phyloP scores from a whole-genome alignment of 1,139 yeast genomes.

The Candida tropicalis region DNA sequence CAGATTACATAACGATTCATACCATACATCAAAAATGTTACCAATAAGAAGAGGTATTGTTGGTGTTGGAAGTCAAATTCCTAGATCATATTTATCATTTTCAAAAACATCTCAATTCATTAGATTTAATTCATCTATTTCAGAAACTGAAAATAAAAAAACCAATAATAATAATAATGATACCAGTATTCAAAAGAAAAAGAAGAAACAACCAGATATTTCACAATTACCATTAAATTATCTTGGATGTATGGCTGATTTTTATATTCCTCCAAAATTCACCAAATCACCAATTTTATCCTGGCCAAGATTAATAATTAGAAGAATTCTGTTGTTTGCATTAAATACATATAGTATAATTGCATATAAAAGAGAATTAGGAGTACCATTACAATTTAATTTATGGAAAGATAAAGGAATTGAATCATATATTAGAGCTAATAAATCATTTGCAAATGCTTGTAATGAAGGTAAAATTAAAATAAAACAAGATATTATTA shows the following conservation, averaged over 20 bases:
- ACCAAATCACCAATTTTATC: conserved; percentile 31
- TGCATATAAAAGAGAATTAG: conserved; percentile 45
- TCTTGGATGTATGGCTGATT: conserved; percentile 48
- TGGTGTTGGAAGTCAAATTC: neutral
- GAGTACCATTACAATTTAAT: conserved; percentile 39
- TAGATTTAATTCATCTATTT: neutral
- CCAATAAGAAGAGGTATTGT: neutral
- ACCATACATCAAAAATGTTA: neutral
- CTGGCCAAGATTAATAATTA: conserved; percentile 42
- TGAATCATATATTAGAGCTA: conserved; percentile 43
- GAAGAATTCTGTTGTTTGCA: conserved; percentile 45
- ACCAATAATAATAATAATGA: neutral
- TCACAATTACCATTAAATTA: conserved; percentile 42
- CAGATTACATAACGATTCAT: neutral
- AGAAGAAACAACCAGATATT: conserved; percentile 30
- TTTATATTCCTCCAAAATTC: conserved; percentile 45
- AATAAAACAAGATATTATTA: conserved; percentile 24
- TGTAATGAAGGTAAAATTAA: conserved; percentile 30
- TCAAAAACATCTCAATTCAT: neutral
- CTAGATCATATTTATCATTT: neutral
- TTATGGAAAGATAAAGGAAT: conserved; percentile 50
- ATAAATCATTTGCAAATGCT: conserved; percentile 47
- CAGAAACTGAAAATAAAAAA: neutral
- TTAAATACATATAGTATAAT: conserved; percentile 46
- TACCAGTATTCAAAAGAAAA: conserved; percentile 16